Conservation (phyloP, 768 basidiomycete species). For the Mycena latifolia region DNA sequence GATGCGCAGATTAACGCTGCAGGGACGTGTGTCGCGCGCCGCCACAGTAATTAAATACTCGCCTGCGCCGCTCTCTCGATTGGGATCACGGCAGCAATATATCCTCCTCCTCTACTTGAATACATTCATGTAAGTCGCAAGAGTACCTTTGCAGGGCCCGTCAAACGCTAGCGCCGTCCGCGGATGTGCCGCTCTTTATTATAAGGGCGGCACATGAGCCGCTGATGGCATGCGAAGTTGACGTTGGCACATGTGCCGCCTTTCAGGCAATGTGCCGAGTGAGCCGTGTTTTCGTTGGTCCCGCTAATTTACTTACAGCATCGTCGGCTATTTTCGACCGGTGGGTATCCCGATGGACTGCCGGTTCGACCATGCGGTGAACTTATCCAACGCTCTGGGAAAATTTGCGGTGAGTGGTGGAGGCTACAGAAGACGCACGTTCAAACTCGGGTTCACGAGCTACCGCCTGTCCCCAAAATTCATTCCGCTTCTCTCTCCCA, state of each 20-base stretch:
- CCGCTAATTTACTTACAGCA: conserved; percentile 9
- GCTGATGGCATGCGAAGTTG: too few species aligned
- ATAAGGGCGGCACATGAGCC: too few species aligned
- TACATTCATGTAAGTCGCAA: too few species aligned
- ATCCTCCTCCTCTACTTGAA: too few species aligned
- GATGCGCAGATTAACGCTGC: too few species aligned
- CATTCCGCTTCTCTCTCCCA: conserved; percentile 14
- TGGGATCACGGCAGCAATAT: too few species aligned
- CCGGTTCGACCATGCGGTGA: conserved; percentile 1
- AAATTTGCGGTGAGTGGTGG: conserved; percentile 11
- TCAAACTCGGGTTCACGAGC: conserved; percentile 10
- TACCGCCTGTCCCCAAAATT: conserved; percentile 7
- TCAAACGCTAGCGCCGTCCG: too few species aligned
- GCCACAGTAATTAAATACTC: too few species aligned
- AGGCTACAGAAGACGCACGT: neutral
- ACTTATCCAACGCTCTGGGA: conserved; percentile 1
- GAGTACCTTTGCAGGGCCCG: too few species aligned
- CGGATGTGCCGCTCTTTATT: too few species aligned
- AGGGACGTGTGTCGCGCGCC: too few species aligned
- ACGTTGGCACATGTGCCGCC: conserved; percentile 5
- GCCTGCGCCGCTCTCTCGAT: too few species aligned
- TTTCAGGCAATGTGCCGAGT: conserved; percentile 11
- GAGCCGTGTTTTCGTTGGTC: conserved; percentile 12
- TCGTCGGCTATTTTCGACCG: conserved; percentile 9
- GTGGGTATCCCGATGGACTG: conserved; percentile 14